These are phyloP conservation scores for Fusarium sp. DNA, from an alignment of 2,329 filamentous ascomycete species.

Conservation along the genomic window DNA sequence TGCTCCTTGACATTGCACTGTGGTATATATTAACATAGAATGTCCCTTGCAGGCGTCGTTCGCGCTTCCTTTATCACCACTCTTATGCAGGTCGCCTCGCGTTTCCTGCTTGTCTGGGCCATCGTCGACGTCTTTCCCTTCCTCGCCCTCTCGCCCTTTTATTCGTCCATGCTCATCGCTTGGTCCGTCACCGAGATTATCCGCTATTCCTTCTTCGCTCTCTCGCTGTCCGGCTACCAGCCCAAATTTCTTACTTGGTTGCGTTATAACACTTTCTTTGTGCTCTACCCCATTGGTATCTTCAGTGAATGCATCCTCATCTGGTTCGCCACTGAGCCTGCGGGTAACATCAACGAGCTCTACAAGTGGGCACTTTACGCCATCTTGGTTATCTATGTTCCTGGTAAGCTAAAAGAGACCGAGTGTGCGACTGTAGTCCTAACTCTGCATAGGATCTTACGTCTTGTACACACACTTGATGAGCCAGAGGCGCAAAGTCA, in stretches of 20 bases:
- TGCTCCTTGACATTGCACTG: background rate
- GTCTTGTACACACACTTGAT: slow-evolving; percentile 96
- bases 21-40: background rate
- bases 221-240: slow-evolving; percentile 70
- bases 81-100: slow-evolving; percentile 85
- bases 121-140: slow-evolving; percentile 78
- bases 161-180: slow-evolving; percentile 81
- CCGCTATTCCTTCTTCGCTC: slow-evolving; percentile 89
- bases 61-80: slow-evolving; percentile 87
- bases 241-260: slow-evolving; percentile 78
- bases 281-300: slow-evolving; percentile 93
- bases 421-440: background rate
- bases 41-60: slow-evolving; percentile 71
- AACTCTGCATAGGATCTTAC: slow-evolving; percentile 66
- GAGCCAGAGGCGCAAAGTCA: slow-evolving; percentile 81
- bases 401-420: slow-evolving; percentile 64
- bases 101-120: slow-evolving; percentile 88
- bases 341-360: slow-evolving; percentile 54
- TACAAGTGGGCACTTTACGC: slow-evolving; percentile 67
- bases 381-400: slow-evolving; percentile 79
- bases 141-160: slow-evolving; percentile 67
- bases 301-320: slow-evolving; percentile 85
- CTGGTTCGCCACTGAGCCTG: slow-evolving; percentile 71
- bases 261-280: slow-evolving; percentile 90
- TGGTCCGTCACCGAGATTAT: slow-evolving; percentile 94